These are phyloP conservation scores for Azolla pinnata DNA, from an alignment of 75 land plant genomes.

Conservation along the genomic window DNA sequence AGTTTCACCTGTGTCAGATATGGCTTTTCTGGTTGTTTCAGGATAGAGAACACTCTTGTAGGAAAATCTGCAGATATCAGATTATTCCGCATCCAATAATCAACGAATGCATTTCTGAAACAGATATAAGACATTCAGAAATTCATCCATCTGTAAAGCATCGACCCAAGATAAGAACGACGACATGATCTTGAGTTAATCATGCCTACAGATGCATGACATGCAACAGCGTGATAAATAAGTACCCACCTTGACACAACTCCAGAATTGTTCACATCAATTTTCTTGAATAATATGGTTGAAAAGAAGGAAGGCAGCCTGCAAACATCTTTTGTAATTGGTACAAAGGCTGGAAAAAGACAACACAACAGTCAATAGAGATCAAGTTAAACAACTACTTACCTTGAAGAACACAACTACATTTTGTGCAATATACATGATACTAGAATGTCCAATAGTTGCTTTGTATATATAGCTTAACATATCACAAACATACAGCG, in stretches of 20 bases:
- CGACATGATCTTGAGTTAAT: background rate
- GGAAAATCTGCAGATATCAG: constrained; percentile 60
- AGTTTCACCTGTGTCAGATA: constrained; percentile 70
- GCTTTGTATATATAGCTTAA: too few relatives aligned
- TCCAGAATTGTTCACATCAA: constrained; percentile 54
- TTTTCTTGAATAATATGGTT: constrained; percentile 62
- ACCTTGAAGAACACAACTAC: too few relatives aligned
- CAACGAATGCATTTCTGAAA: constrained; percentile 65
- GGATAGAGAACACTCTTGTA: constrained; percentile 49
- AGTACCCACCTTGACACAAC: constrained; percentile 58
- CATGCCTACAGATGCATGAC: too few relatives aligned
- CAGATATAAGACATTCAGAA: background rate
- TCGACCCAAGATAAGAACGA: background rate
- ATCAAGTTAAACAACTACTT: too few relatives aligned
- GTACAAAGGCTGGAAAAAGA: constrained; percentile 52
- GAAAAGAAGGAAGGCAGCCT: constrained; percentile 92
- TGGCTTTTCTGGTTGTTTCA: constrained; percentile 64
- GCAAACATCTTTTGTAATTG: constrained; percentile 75
- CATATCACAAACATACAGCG: too few relatives aligned
- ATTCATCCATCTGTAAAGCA: background rate
- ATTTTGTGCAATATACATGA: too few relatives aligned
- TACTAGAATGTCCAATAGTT: too few relatives aligned
- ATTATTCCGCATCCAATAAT: constrained; percentile 71
- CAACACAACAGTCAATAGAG: too few relatives aligned
- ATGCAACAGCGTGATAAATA: too few relatives aligned